A percentile compares a stretch with the other conserved stretches of the same genome.
Evolutionary conservation across 1,139 yeast genomes (phyloP).

Genomic region (Citeromyces hawaiiensis): DNA sequence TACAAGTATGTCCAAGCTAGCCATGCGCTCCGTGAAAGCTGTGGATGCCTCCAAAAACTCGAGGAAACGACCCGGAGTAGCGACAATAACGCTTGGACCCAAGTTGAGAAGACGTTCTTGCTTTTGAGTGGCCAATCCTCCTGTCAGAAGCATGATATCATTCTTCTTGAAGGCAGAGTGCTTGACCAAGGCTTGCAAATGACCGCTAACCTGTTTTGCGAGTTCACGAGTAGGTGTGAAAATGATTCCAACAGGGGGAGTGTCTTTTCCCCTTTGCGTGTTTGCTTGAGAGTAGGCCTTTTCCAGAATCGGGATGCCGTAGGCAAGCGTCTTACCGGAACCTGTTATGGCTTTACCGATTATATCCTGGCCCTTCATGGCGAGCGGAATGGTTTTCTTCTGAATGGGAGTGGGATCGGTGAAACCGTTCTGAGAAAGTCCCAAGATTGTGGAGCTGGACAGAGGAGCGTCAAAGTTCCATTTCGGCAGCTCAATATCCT

Average conservation of each 20-base stretch:
- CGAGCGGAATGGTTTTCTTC: constrained; percentile 59
- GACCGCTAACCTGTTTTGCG: constrained; percentile 87
- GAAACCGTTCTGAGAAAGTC: constrained; percentile 47
- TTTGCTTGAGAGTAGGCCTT: constrained; percentile 25
- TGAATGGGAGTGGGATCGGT: constrained; percentile 76
- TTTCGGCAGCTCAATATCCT: not conserved
- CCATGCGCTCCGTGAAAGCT: constrained; percentile 38
- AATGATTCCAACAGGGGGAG: constrained; percentile 58
- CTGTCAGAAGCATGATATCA: constrained; percentile 74
- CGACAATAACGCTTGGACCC: constrained; percentile 77
- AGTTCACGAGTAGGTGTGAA: constrained; percentile 95
- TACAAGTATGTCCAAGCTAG: constrained; percentile 58
- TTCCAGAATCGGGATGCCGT: constrained; percentile 89
- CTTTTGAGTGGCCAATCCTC: constrained; percentile 88
- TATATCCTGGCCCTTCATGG: constrained; percentile 62
- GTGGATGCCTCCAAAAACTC: constrained; percentile 63
- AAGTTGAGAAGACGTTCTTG: constrained; percentile 68
- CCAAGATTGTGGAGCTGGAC: constrained; percentile 42
- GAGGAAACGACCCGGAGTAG: constrained; percentile 91
- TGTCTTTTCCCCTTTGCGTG: constrained; percentile 15
- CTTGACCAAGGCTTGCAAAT: constrained; percentile 49
- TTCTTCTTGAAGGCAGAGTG: constrained; percentile 41
- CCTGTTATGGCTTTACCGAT: constrained; percentile 98
- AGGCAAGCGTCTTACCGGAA: constrained; percentile 93
- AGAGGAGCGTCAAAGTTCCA: constrained; percentile 19